Base-by-base conservation (phyloP, 495 filamentous ascomycete genomes). In the Tuber magnatum region DNA sequence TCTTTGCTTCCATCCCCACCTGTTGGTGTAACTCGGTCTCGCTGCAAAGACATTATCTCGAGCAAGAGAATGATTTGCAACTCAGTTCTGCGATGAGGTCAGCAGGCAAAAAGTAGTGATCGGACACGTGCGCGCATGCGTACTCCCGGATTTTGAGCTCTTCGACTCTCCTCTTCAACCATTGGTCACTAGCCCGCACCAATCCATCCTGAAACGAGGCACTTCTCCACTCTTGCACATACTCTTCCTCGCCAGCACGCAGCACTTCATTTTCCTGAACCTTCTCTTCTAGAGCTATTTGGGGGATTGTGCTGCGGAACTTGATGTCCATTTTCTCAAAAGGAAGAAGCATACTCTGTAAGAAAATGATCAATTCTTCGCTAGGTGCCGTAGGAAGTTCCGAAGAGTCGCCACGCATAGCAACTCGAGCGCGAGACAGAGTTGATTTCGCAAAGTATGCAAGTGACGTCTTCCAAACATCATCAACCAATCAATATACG, bases 371-470 rank as follows among this genome's bases (percentile, higher is more conserved):
- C 5, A 97, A 84, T 69, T 92, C 87, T 4, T 71, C 68, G 22
- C 22, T 71, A 75, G 69, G n/a, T 41, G 14, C 70, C 51, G 77
- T n/a, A 77, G 77, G 70, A 78, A 79, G 39, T 78, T 85, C 81
- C 82, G 85, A 86, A 24, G 88, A 86, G 40, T 88, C 85, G 40
- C 88, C 83, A 78, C 91, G 88, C 76, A 97, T 93, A 46, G 89
- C 89, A 70, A 90, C 91, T 73, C 95, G 88, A 35, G 92, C 93
- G 80, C 93, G 88, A n/a, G 96, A 92, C 35, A 98, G 86, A 6
- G 95, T 93, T 2, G 95, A 95, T 86, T 99, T 99, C 32, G 94
- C 92, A 86, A 98, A 99, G 83, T 97, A 99, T 77, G 94, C 96
- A 80, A 98, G 85, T 20, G 95, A 95, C 38, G 93, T 91, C 90